These are phyloP conservation scores for Stipa capillata DNA, from an alignment of 176 grass and related monocot species.

Conservation along the genomic window DNA sequence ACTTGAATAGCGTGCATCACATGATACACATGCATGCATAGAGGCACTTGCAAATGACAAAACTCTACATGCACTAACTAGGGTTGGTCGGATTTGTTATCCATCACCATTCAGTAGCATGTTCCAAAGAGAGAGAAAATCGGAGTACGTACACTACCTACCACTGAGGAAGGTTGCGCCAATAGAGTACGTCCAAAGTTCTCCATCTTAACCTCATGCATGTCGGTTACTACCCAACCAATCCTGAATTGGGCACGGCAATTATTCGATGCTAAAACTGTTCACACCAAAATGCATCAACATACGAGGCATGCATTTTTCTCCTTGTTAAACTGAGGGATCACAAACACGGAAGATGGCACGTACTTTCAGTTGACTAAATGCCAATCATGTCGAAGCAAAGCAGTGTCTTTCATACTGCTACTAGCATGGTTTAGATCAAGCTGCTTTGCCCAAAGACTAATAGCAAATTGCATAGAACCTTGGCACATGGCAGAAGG, in stretches of 20 bases:
- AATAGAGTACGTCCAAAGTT: not conserved
- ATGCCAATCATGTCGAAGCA: not conserved
- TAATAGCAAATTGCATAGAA: not conserved
- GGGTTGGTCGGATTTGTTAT: not conserved
- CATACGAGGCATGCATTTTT: not conserved
- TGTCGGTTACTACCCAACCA: too few species aligned
- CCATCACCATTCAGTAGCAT: not conserved
- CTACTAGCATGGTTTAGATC: not conserved
- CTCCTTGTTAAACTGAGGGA: not conserved
- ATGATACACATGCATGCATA: too few species aligned
- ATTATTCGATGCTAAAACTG: too few species aligned
- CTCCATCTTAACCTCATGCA: too few species aligned
- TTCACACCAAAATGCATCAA: too few species aligned
- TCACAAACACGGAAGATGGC: not conserved
- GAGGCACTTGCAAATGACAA: not conserved
- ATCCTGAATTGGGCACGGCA: too few species aligned
- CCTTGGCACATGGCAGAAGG: not conserved
- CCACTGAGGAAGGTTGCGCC: too few species aligned
- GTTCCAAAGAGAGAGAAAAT: too few species aligned
- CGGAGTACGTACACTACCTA: too few species aligned
- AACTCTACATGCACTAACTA: not conserved
- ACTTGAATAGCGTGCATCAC: too few species aligned
- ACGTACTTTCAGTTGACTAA: not conserved
- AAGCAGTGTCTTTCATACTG: not conserved
- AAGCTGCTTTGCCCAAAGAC: not conserved